Evolutionary conservation across 2,329 filamentous ascomycete species (phyloP), one percentile per base, ranked within the genome.

Genomic region (Podosphaera leucotricha): DNA sequence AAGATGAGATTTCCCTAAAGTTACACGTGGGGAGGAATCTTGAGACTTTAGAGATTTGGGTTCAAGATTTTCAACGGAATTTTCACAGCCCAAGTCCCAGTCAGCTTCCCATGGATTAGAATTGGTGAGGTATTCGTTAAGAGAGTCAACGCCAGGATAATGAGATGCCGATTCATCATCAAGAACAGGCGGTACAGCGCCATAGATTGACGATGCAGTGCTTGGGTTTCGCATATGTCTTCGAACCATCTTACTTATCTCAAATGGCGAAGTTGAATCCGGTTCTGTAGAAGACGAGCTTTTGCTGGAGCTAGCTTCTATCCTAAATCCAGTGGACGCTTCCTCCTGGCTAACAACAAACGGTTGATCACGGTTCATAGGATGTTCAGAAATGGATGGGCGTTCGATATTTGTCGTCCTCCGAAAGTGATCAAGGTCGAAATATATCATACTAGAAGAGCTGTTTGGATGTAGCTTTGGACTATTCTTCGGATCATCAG

Each of bases 151-250:
- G n/a, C n/a, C 18, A 8, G 35, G 35, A 16, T 38, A 19, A 20
- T 38, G n/a, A 38, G 37, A 38, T 19, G 6, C 18, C 20, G 19
- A 6, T 3, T 38, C 18, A 13, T 11, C 8, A 11, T 38, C n/a
- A 38, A 10, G 3, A 13, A 20, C 2, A 10, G 37, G 19, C 10
- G 37, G 37, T 5, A 19, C n/a, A 21, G 47, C 49, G 5, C 71
- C 73, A 51, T 83, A 84, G 21, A 90, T 67, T 0, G 84, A 92
- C 0, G 87, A 95, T 13, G 75, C 70, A 46, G 77, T 78, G 61
- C 87, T 95, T 49, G 78, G 75, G 28, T 75, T 75, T 43, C 90
- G 75, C 36, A 95, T 64, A 64, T 95, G 90, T 48, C 86, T 78
- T 26, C 80, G 75, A 39, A 93, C 77, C 65, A 93, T 71, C 1